A percentile compares a stretch with the other conserved stretches of the same genome.
Conservation (phyloP, 352 stramenopile genomes). For the Globisporangium takayamanum region DNA sequence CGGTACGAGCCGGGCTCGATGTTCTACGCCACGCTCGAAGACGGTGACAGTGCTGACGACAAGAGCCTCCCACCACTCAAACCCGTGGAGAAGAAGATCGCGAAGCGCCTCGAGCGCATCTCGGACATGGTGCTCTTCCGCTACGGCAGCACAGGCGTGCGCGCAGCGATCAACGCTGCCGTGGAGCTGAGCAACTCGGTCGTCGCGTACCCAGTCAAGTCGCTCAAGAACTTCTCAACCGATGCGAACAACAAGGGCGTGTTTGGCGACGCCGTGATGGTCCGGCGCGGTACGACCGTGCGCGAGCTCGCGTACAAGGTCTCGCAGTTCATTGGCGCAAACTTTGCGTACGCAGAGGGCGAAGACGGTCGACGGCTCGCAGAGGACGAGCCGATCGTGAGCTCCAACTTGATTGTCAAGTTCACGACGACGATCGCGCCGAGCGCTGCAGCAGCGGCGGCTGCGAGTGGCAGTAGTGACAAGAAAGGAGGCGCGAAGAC, state of each 20-base stretch:
- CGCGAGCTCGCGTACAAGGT: conserved; percentile 67
- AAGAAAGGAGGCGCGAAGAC: conserved; percentile 30
- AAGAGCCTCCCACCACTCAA: conserved; percentile 39
- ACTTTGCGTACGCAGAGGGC: conserved; percentile 78
- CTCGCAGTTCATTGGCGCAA: conserved; percentile 60
- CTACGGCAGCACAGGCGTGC: conserved; percentile 82
- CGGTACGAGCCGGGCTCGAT: conserved; percentile 82
- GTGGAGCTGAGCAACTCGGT: conserved; percentile 79
- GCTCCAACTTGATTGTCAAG: conserved; percentile 64
- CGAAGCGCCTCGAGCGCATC: conserved; percentile 77
- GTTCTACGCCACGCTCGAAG: conserved; percentile 73
- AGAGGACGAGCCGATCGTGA: conserved; percentile 65
- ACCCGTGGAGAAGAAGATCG: conserved; percentile 70
- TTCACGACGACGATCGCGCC: conserved; percentile 63
- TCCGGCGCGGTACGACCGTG: conserved; percentile 66
- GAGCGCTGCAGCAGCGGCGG: conserved; percentile 8
- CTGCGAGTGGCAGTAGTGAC: conserved; percentile 16
- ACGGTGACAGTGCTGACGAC: conserved; percentile 33
- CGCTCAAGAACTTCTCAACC: conserved; percentile 79
- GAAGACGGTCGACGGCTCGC: conserved; percentile 67
- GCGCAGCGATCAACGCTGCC: conserved; percentile 79
- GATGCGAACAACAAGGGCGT: conserved; percentile 60
- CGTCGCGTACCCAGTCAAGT: conserved; percentile 83
- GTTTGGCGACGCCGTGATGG: conserved; percentile 73
- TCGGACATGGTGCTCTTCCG: conserved; percentile 89